These are phyloP conservation scores for Kwoniella shivajii DNA, from an alignment of 1,284 basidiomycete genomes.

Conservation along the genomic window DNA sequence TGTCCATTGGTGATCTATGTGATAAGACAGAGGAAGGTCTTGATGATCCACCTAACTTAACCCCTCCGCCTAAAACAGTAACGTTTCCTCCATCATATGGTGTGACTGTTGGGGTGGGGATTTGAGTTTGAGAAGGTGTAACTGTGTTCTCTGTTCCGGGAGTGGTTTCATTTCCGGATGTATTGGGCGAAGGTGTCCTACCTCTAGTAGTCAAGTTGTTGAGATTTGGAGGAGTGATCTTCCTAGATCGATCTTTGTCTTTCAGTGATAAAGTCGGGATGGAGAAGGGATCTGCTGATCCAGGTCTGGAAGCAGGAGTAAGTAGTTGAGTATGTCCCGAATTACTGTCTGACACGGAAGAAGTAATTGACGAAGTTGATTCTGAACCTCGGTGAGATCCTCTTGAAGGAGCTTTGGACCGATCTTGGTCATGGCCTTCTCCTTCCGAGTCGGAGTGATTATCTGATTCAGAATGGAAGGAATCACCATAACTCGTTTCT, in stretches of 20 bases:
- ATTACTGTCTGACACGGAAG: conserved; percentile 35
- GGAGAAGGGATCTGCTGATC: conserved; percentile 40
- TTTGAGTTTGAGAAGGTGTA: conserved; percentile 15
- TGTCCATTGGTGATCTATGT: conserved; percentile 30
- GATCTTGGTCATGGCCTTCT: conserved; percentile 7
- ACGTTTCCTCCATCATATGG: conserved; percentile 56
- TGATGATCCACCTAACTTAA: conserved; percentile 50
- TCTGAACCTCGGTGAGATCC: conserved; percentile 24
- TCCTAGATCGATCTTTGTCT: conserved; percentile 7
- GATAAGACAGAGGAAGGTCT: conserved; percentile 37
- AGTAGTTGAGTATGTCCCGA: conserved; percentile 43
- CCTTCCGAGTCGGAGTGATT: not conserved
- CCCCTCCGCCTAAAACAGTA: conserved; percentile 54
- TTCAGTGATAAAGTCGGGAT: conserved; percentile 15
- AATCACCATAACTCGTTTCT: conserved; percentile 8
- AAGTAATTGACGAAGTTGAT: conserved; percentile 35
- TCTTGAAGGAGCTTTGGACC: conserved; percentile 10
- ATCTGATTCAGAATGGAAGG: not conserved
- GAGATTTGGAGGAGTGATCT: conserved; percentile 13
- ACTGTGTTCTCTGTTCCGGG: conserved; percentile 17
- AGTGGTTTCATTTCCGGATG: conserved; percentile 12
- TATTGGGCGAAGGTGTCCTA: conserved; percentile 11
- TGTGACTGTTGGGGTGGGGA: conserved; percentile 45
- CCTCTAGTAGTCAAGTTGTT: conserved; percentile 2
- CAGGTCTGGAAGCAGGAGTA: conserved; percentile 45